These are phyloP conservation scores for Xylaria sp. DNA, from an alignment of 495 filamentous ascomycete species.

Conservation along the genomic window DNA sequence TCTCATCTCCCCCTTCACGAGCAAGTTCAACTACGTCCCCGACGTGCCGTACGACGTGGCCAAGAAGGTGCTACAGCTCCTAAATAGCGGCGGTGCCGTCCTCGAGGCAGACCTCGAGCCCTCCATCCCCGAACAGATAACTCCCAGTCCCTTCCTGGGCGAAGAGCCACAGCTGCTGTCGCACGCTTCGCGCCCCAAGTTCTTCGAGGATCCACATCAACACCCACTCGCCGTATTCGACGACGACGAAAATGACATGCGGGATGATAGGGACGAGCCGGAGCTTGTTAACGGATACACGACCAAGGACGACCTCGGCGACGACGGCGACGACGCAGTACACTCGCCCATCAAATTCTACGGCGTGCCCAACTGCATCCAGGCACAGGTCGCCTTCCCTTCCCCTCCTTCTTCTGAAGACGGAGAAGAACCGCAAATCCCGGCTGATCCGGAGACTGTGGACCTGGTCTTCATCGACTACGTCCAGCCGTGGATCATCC, in stretches of 20 bases:
- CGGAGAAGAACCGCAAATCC: constrained; percentile 18
- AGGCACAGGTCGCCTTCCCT: constrained; percentile 65
- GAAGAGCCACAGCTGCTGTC: background rate
- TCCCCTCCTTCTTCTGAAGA: background rate
- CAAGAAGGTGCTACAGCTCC: constrained; percentile 68
- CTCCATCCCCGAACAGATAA: constrained; percentile 50
- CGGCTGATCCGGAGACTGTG: constrained; percentile 67
- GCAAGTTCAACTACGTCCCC: constrained; percentile 75
- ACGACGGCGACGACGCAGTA: constrained; percentile 90
- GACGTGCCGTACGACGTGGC: constrained; percentile 81
- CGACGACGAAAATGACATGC: constrained; percentile 20
- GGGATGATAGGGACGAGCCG: constrained; percentile 34
- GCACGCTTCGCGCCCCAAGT: background rate
- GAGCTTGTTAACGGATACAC: constrained; percentile 81
- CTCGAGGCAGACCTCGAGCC: constrained; percentile 48
- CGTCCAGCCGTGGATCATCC: constrained; percentile 76
- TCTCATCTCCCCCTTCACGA: constrained; percentile 88
- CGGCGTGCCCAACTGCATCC: constrained; percentile 81
- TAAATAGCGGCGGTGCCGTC: constrained; percentile 75
- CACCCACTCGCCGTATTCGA: constrained; percentile 6
- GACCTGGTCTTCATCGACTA: constrained; percentile 94
- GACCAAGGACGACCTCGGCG: constrained; percentile 81
- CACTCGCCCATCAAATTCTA: constrained; percentile 79
- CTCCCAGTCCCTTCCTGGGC: constrained; percentile 28
- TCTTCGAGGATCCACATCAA: background rate